These are phyloP conservation scores for Picochlorum sp. DNA, from an alignment of 139 green algal genomes.

Conservation along the genomic window DNA sequence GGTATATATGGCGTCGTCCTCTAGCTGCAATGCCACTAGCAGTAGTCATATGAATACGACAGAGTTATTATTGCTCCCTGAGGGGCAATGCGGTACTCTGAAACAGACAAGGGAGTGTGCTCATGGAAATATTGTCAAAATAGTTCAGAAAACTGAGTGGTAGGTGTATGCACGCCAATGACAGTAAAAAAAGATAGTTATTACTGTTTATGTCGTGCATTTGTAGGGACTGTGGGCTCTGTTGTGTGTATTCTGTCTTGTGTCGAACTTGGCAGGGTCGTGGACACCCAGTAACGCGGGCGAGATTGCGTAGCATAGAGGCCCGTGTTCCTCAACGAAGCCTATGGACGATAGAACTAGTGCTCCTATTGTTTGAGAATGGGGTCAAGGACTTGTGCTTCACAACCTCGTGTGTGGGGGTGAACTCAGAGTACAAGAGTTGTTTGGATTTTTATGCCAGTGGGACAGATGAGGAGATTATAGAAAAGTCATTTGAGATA, in stretches of 20 bases:
- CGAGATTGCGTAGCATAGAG: too few relatives aligned
- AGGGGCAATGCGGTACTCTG: too few relatives aligned
- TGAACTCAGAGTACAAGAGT: conserved; percentile 2
- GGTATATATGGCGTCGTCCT: too few relatives aligned
- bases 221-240: conserved; percentile 15
- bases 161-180: too few relatives aligned
- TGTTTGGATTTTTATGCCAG: conserved; percentile 3
- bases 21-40: too few relatives aligned
- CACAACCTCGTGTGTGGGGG: conserved; percentile 7
- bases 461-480: conserved; percentile 2
- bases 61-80: too few relatives aligned
- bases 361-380: not conserved
- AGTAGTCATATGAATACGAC: too few relatives aligned
- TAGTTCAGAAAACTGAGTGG: too few relatives aligned
- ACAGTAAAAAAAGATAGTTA: too few relatives aligned
- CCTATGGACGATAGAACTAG: conserved; percentile 14
- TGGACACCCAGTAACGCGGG: not conserved
- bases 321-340: not conserved
- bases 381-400: not conserved
- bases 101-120: too few relatives aligned
- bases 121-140: too few relatives aligned
- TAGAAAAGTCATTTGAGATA: not conserved
- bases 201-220: too few relatives aligned
- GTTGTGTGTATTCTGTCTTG: conserved; percentile 6
- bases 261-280: not conserved